Conservation (phyloP, 2,329 filamentous ascomycete genomes). For the Verticillium nubilum region DNA sequence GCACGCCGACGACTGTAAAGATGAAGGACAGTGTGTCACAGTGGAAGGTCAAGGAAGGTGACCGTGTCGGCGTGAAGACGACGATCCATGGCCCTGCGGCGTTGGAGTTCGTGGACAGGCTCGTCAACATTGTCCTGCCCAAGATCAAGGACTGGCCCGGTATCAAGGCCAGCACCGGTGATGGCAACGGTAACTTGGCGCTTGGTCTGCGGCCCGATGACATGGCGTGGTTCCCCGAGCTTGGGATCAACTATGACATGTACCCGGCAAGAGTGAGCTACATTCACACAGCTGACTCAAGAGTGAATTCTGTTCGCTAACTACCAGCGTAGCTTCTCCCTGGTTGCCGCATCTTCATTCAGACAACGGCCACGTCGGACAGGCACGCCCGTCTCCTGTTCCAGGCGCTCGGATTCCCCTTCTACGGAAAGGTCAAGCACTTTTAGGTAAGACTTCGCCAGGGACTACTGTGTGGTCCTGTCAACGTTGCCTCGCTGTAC, state of each 20-base stretch:
- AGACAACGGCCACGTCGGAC: constrained; percentile 81
- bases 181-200: constrained; percentile 79
- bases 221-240: constrained; percentile 83
- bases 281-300: constrained; percentile 36
- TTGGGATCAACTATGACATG: constrained; percentile 88
- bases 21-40: constrained; percentile 65
- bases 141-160: constrained; percentile 96
- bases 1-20: constrained; percentile 63
- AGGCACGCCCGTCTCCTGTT: constrained; percentile 73
- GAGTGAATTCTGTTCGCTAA: constrained; percentile 29
- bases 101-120: constrained; percentile 85
- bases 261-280: constrained; percentile 41
- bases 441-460: constrained; percentile 12
- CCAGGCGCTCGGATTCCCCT: constrained; percentile 51
- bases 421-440: constrained; percentile 65
- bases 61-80: constrained; percentile 69
- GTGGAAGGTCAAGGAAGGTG: constrained; percentile 69
- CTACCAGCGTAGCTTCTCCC: constrained; percentile 62
- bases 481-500: constrained; percentile 9
- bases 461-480: constrained; percentile 7
- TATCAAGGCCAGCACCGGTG: constrained; percentile 59
- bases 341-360: constrained; percentile 75
- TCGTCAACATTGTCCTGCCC: constrained; percentile 84
- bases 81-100: constrained; percentile 75
- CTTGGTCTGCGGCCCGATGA: constrained; percentile 74